Base-by-base conservation (phyloP, 495 filamentous ascomycete genomes). In the Darksidea phi region DNA sequence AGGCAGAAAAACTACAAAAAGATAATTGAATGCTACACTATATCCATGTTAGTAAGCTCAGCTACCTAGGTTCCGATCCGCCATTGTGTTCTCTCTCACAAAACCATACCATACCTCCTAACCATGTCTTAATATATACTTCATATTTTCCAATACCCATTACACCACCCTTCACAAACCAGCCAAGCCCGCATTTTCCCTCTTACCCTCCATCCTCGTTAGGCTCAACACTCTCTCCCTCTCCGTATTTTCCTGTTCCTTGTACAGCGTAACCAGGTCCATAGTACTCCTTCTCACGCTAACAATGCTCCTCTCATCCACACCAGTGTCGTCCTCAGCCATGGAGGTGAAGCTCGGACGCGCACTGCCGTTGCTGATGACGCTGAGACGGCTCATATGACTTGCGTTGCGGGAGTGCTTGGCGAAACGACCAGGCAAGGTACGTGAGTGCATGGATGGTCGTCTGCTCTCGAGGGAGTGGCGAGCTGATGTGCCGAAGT, bases 281-380 rank as follows among this genome's bases (percentile, higher is more conserved):
- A 59, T 48, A 32, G 67, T 69, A 54, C 63, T 66, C 15, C 28
- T 37, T 23, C 67, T 43, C 24, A 69, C 54, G 45, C 59, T 64
- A 21, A 54, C 46, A 0, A 61, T 56, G 37, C 63, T 64, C 12
- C 18, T 48, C 28, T 42, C 26, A 20, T 54, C 56, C 2, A 24
- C 36, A 6, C 23, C 32, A 0, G 20, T 43, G 7, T 32, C 50
- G 6, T 48, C 56, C 17, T 52, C 61, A n/a, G 15, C 54, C 51
- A 24, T 23, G 13, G 53, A 47, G n/a, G 32, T 28, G 13, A 54
- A 25, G 21, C 45, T 55, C 21, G 36, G 32, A 18, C 41, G 25
- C 15, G 17, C 45, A 47, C 60, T 56, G 24, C 1, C 11, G 13
- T 7, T 17, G 50, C 59, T 50, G 23, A 20, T 24, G 8, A 47